A percentile compares a stretch with the other conserved stretches of the same genome.
Conservation (phyloP, 768 basidiomycete species). For the Suillus alpinus region DNA sequence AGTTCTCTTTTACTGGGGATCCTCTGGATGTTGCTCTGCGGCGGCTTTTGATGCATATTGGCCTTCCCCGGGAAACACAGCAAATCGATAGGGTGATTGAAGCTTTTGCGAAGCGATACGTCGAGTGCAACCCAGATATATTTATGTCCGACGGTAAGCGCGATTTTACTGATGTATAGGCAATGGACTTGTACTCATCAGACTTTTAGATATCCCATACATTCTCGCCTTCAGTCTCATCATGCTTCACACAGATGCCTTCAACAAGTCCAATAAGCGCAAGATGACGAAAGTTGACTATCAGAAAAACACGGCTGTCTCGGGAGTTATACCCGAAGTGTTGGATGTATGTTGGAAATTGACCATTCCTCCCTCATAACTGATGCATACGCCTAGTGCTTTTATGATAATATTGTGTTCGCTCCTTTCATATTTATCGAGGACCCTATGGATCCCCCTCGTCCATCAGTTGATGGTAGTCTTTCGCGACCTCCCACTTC, state of each 20-base stretch:
- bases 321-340: slow-evolving; percentile 78
- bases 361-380: neutral
- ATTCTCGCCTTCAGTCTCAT: slow-evolving; percentile 96
- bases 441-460: slow-evolving; percentile 68
- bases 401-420: slow-evolving; percentile 95
- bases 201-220: slow-evolving; percentile 79
- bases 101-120: slow-evolving; percentile 85
- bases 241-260: slow-evolving; percentile 98
- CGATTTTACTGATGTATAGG: neutral
- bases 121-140: slow-evolving; percentile 76
- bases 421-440: slow-evolving; percentile 97
- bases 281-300: slow-evolving; percentile 98
- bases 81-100: slow-evolving; percentile 98
- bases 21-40: slow-evolving; percentile 92
- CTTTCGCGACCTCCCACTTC: slow-evolving; percentile 39
- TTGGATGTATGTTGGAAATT: slow-evolving; percentile 64
- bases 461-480: slow-evolving; percentile 43
- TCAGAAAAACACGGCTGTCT: slow-evolving; percentile 85
- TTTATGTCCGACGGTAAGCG: slow-evolving; percentile 72
- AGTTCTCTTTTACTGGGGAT: slow-evolving; percentile 75
- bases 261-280: slow-evolving; percentile 95
- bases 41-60: slow-evolving; percentile 85
- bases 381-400: slow-evolving; percentile 53
- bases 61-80: slow-evolving; percentile 93
- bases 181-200: neutral